A percentile compares a stretch with the other conserved stretches of the same genome.
Evolutionary conservation across 106 monocot genomes (phyloP).

Genomic region (Dioscorea zingiberensis): DNA sequence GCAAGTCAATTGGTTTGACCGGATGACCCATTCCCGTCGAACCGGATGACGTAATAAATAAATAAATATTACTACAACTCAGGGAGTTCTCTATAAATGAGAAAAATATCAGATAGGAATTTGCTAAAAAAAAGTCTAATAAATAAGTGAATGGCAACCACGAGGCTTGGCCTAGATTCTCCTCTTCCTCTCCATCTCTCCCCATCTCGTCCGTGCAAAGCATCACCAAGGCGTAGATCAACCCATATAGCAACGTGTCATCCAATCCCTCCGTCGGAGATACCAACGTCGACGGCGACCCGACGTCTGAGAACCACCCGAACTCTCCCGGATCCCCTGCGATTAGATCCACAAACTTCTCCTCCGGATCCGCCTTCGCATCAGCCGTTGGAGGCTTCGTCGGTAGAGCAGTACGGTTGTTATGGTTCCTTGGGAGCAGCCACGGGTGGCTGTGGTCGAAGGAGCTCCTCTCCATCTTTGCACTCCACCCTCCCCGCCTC

Average conservation of each 20-base stretch:
- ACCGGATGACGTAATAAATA: too few species aligned
- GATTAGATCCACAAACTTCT: constrained; percentile 33
- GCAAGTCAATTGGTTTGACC: too few species aligned
- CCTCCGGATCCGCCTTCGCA: neutral
- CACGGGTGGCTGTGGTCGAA: constrained; percentile 60
- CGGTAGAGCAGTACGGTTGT: neutral
- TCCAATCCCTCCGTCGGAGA: constrained; percentile 5
- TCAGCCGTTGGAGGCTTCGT: neutral
- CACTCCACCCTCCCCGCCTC: too few species aligned
- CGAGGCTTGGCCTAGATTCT: neutral
- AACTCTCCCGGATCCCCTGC: constrained; percentile 18
- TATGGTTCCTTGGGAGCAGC: constrained; percentile 24
- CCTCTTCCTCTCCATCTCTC: constrained; percentile 18
- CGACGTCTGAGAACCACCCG: constrained; percentile 19
- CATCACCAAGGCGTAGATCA: constrained; percentile 2
- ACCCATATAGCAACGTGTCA: constrained; percentile 23
- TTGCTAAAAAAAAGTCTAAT: too few species aligned
- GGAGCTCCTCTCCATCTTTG: constrained; percentile 69
- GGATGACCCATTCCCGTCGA: too few species aligned
- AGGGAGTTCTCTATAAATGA: too few species aligned
- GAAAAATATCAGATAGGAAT: too few species aligned
- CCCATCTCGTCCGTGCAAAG: constrained; percentile 4
- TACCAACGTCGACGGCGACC: constrained; percentile 24
- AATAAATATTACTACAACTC: too few species aligned
- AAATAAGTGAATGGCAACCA: too few species aligned